Evolutionary conservation across 495 filamentous ascomycete genomes (phyloP).

Genomic region (Penicillium atrosanguineum): DNA sequence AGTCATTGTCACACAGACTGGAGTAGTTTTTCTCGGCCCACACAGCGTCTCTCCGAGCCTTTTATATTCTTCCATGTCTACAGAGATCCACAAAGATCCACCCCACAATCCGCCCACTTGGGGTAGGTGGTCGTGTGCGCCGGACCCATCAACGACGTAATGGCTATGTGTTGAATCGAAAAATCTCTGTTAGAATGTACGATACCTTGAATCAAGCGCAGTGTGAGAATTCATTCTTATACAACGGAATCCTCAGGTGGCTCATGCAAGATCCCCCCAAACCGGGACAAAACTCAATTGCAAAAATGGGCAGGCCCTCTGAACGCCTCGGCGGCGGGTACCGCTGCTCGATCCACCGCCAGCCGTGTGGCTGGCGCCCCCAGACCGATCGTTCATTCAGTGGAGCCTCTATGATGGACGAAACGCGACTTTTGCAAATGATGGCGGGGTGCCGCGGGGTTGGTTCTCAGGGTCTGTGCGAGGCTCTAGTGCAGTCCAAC

Average conservation of each 20-base stretch:
- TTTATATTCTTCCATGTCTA: slow-evolving; percentile 3
- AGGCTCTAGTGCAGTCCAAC: too few species aligned
- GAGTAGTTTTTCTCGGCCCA: not conserved
- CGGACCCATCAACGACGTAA: too few species aligned
- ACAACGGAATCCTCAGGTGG: too few species aligned
- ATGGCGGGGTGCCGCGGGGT: not conserved
- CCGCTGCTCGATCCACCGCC: slow-evolving; percentile 6
- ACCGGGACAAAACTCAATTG: too few species aligned
- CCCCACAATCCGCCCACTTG: not conserved
- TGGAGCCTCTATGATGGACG: not conserved
- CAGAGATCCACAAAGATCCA: not conserved
- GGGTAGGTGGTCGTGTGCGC: slow-evolving; percentile 12
- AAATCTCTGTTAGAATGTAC: too few species aligned
- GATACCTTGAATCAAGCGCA: too few species aligned
- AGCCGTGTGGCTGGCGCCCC: slow-evolving; percentile 5
- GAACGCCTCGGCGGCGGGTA: not conserved
- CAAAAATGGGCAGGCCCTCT: not conserved
- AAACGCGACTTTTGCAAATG: too few species aligned
- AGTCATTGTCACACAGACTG: slow-evolving; percentile 16
- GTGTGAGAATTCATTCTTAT: too few species aligned
- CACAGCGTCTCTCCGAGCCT: not conserved
- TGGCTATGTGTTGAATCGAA: too few species aligned
- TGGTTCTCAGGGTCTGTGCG: not conserved
- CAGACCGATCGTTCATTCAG: not conserved
- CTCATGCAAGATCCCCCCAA: too few species aligned